These are phyloP conservation scores for Penicillium freii DNA, from an alignment of 2,329 filamentous ascomycete species.

Conservation along the genomic window DNA sequence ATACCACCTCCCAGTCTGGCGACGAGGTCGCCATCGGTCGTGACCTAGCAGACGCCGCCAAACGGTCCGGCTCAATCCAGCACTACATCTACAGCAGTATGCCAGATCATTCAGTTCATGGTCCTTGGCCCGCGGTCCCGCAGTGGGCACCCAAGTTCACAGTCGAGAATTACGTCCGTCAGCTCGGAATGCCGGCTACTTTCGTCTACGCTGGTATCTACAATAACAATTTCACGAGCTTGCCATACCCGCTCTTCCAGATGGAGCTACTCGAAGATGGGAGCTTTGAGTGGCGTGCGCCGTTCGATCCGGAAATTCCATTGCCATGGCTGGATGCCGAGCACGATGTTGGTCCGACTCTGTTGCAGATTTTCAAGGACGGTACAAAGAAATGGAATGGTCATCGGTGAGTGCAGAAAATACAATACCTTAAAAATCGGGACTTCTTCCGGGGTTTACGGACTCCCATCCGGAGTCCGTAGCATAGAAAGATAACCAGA, in stretches of 20 bases:
- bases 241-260: conserved; percentile 90
- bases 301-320: conserved; percentile 84
- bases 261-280: conserved; percentile 85
- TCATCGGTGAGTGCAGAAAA: conserved; percentile 55
- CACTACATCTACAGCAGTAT: conserved; percentile 97
- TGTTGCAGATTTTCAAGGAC: conserved; percentile 94
- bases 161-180: conserved; percentile 85
- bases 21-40: conserved; percentile 89
- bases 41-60: conserved; percentile 84
- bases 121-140: conserved; percentile 79
- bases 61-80: conserved; percentile 70
- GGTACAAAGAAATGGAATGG: conserved; percentile 80
- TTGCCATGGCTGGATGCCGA: conserved; percentile 95
- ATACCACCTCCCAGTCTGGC: conserved; percentile 88
- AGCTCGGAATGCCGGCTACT: conserved; percentile 78
- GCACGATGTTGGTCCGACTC: conserved; percentile 88
- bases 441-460: background rate
- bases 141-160: conserved; percentile 91
- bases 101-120: conserved; percentile 86
- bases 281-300: conserved; percentile 88
- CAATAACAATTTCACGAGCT: conserved; percentile 97
- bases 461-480: background rate
- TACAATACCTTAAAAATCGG: background rate
- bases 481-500: background rate
- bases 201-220: conserved; percentile 97